Evolutionary conservation across 2,329 filamentous ascomycete genomes (phyloP).

Genomic region (Tympanopsis confertula): DNA sequence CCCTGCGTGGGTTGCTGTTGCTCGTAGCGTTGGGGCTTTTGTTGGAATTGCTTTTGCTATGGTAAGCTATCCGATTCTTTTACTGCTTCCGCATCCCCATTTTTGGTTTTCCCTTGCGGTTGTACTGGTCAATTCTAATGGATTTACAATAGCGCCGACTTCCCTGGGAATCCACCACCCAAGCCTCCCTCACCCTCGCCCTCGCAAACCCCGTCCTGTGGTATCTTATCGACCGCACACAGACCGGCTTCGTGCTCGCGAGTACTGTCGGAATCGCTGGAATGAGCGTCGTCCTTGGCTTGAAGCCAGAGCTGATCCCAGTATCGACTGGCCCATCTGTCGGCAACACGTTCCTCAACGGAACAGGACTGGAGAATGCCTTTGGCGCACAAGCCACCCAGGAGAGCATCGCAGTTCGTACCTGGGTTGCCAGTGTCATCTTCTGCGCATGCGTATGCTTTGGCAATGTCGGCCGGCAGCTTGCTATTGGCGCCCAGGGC

Average conservation of each 20-base stretch:
- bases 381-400: constrained; percentile 45
- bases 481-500: constrained; percentile 32
- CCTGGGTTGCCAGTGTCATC: constrained; percentile 85
- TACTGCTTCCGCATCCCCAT: constrained; percentile 1
- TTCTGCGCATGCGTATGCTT: constrained; percentile 95
- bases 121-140: no score
- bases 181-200: constrained; percentile 78
- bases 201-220: constrained; percentile 87
- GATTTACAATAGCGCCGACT: constrained; percentile 58
- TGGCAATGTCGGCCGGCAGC: constrained; percentile 78
- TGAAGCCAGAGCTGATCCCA: constrained; percentile 71
- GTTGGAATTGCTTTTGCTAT: constrained; percentile 58
- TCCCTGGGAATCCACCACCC: constrained; percentile 88
- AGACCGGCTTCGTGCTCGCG: constrained; percentile 72
- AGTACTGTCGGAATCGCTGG: constrained; percentile 62
- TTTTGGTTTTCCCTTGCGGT: constrained; percentile 1
- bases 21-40: constrained; percentile 48
- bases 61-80: constrained; percentile 38
- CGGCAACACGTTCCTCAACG: background rate
- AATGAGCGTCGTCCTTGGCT: constrained; percentile 60
- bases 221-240: constrained; percentile 90
- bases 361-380: constrained; percentile 2
- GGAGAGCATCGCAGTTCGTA: constrained; percentile 59
- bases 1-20: constrained; percentile 59
- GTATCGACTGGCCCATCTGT: constrained; percentile 35